phyloP scores from a whole-genome alignment of 1,139 yeast species.

The Taphrina communis region DNA sequence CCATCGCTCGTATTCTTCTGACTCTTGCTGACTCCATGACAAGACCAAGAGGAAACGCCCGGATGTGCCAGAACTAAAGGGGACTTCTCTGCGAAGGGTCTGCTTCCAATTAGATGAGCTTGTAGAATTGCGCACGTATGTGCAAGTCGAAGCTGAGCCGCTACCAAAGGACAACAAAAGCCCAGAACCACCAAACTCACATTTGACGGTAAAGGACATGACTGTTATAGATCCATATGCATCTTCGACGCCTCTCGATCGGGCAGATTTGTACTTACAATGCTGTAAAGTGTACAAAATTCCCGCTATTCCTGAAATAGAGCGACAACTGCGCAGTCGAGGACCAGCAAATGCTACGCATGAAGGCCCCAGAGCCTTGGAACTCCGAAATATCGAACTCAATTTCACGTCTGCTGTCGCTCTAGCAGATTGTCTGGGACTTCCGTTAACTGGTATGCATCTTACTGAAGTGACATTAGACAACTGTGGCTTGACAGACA shows the following conservation, averaged over 20 bases:
- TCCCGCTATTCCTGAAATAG: constrained; percentile 23
- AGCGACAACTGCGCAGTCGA: constrained; percentile 12
- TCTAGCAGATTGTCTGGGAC: constrained; percentile 35
- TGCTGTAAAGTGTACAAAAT: constrained; percentile 31
- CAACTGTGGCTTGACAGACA: constrained; percentile 30
- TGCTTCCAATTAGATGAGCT: constrained; percentile 39
- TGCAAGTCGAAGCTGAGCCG: constrained; percentile 31
- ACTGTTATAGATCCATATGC: constrained; percentile 30
- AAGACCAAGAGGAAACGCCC: constrained; percentile 34
- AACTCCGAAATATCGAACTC: constrained; percentile 18
- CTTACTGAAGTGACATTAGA: constrained; percentile 26
- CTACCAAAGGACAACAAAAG: neutral
- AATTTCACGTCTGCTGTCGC: constrained; percentile 21
- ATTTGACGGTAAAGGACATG: constrained; percentile 34
- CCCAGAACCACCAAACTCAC: neutral
- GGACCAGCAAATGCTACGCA: constrained; percentile 26
- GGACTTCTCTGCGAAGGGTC: constrained; percentile 33
- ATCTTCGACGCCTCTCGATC: constrained; percentile 28
- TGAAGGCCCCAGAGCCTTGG: constrained; percentile 31
- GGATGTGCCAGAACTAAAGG: constrained; percentile 19
- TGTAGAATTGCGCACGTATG: constrained; percentile 38
- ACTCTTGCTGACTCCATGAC: too few relatives aligned
- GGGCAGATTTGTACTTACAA: constrained; percentile 33
- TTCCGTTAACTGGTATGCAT: constrained; percentile 38
- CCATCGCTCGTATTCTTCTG: neutral